phyloP scores from a whole-genome alignment of 805 yeast genomes.

The Aciculoconidium aculeatum region DNA sequence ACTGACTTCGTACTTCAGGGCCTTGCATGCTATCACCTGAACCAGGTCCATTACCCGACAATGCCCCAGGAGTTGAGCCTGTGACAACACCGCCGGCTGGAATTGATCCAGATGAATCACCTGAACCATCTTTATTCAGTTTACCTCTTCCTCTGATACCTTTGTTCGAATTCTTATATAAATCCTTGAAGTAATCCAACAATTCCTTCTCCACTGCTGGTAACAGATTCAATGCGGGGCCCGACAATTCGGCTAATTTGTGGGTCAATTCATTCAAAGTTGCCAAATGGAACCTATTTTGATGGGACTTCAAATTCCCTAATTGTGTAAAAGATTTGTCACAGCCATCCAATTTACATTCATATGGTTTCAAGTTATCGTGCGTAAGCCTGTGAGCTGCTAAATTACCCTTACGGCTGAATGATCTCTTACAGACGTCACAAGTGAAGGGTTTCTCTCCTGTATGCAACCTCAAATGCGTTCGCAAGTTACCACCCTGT shows the following conservation, averaged over 20 bases:
- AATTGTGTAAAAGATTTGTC: slow-evolving; percentile 83
- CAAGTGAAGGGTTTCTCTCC: slow-evolving; percentile 91
- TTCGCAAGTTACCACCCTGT: slow-evolving; percentile 84
- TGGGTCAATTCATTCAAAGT: slow-evolving; percentile 65
- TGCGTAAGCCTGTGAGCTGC: slow-evolving; percentile 86
- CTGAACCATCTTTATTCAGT: slow-evolving; percentile 7
- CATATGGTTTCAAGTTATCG: slow-evolving; percentile 68
- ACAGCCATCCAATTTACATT: slow-evolving; percentile 77
- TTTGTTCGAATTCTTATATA: slow-evolving; percentile 83
- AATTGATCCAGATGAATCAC: slow-evolving; percentile 2
- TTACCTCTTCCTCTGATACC: slow-evolving; percentile 93
- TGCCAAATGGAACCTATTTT: slow-evolving; percentile 76
- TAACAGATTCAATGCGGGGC: slow-evolving; percentile 40
- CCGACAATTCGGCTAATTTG: slow-evolving; percentile 54
- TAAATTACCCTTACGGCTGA: slow-evolving; percentile 86
- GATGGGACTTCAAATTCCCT: slow-evolving; percentile 92
- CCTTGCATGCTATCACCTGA: too few species aligned
- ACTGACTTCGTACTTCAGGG: slow-evolving; percentile 25
- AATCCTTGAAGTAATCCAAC: slow-evolving; percentile 69
- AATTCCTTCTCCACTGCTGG: slow-evolving; percentile 64
- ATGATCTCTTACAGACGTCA: slow-evolving; percentile 65
- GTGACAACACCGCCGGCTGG: slow-evolving; percentile 6
- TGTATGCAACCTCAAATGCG: slow-evolving; percentile 81
- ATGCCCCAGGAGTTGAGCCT: slow-evolving; percentile 6
- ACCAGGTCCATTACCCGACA: not conserved